Evolutionary conservation across 208 protist genomes (phyloP), one percentile per base, ranked within the genome.

Genomic region (Leishmania mexicana): DNA sequence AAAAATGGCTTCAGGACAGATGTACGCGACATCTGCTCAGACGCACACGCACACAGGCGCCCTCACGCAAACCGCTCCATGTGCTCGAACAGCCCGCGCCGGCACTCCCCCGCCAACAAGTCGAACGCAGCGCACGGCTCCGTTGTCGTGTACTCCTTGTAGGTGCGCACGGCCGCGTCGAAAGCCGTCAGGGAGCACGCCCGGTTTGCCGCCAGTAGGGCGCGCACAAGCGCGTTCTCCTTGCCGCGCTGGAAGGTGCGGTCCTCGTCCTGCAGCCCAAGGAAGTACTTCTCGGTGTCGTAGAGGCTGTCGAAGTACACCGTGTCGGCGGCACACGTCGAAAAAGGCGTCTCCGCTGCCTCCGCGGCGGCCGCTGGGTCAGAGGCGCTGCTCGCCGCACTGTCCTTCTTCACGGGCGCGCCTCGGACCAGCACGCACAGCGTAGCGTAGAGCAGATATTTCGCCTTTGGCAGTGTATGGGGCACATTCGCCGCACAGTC

Each of bases 301-400:
- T 96, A 92, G 51, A 96, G 87, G 53, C 89, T 78, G 68, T 96
- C 92, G 79, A 96, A 96, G 85, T 91, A 94, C 54, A 83, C 71
- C 40, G 93, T 85, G 49, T 90, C 76, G 38, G 70, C 81, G 11
- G n/a, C 40, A 31, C 35, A 24, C 6, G 31, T 3, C 38, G 53
- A 1, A 10, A 38, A 40, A 24, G 70, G 8, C 5, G 40, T 80
- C 81, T 67, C 7, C 60, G 10, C n/a, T 67, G 60, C n/a, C n/a
- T 67, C 60, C 3, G 75, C 3, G 1, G 35, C 47, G 17, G n/a
- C 47, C 47, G 62, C 47, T 42, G 45, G 49, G 28, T 28, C 62
- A 28, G 42, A 38, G 65, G 60, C 35, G n/a, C 38, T 42, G 53
- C 31, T 21, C 11, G 21, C n/a, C 24, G 21, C 8, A 11, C 35